A percentile compares a stretch with the other conserved stretches of the same genome.
Conservation (phyloP, 2,329 filamentous ascomycete species). For the Aspergillus intermedius region DNA sequence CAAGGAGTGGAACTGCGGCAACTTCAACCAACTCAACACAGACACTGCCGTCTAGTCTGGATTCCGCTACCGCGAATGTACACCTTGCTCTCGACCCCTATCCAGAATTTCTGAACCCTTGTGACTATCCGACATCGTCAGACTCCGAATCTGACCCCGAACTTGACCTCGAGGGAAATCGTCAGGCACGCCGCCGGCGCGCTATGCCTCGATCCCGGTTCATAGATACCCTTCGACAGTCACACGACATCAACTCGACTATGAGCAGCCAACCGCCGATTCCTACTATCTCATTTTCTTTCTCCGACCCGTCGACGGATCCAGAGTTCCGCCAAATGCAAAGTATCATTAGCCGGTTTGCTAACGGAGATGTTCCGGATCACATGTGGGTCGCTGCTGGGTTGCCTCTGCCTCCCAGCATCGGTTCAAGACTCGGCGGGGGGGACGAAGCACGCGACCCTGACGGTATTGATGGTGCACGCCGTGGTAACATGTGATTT, state of each 20-base stretch:
- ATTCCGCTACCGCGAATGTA: conserved; percentile 13
- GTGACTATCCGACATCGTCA: conserved; percentile 30
- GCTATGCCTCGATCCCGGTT: conserved; percentile 8
- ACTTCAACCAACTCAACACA: conserved; percentile 41
- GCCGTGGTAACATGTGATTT: not conserved
- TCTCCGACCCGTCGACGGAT: conserved; percentile 23
- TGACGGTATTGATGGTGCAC: conserved; percentile 13
- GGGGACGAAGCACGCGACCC: conserved; percentile 17
- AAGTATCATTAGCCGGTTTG: conserved; percentile 63
- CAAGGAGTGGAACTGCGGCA: conserved; percentile 22
- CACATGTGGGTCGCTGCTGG: conserved; percentile 73
- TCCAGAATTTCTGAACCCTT: conserved; percentile 30
- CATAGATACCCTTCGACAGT: conserved; percentile 16
- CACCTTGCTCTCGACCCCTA: conserved; percentile 29
- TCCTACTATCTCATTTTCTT: conserved; percentile 26
- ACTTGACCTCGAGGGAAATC: conserved; percentile 15
- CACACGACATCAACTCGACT: conserved; percentile 22
- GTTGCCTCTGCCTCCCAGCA: conserved; percentile 55
- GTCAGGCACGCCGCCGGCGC: conserved; percentile 14
- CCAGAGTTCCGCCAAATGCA: conserved; percentile 58
- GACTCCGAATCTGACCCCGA: conserved; percentile 31
- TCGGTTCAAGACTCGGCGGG: conserved; percentile 24
- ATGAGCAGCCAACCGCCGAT: conserved; percentile 30
- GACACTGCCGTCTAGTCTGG: conserved; percentile 25
- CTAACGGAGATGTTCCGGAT: conserved; percentile 67